These are phyloP conservation scores for Andrographis paniculata DNA, from an alignment of 305 asterid genomes.

Conservation along the genomic window DNA sequence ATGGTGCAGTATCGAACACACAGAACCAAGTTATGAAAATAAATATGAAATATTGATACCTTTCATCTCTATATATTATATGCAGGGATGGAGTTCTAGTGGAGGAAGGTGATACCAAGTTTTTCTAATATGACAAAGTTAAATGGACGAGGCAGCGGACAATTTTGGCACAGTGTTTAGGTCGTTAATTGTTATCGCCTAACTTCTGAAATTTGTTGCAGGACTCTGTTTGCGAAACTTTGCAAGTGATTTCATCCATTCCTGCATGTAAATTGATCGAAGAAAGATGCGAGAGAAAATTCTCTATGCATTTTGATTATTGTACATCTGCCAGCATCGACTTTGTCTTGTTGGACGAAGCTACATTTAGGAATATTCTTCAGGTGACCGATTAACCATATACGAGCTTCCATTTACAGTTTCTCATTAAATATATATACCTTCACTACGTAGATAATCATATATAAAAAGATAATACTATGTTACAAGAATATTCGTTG, in stretches of 20 bases:
- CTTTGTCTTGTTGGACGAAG: constrained; percentile 79
- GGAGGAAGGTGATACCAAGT: constrained; percentile 82
- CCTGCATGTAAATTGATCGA: constrained; percentile 85
- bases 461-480: too few relatives aligned
- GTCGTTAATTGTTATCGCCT: constrained; percentile 32
- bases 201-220: constrained; percentile 69
- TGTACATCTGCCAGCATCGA: constrained; percentile 79
- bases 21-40: constrained; percentile 34
- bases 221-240: constrained; percentile 87
- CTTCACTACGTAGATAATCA: background rate
- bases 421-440: background rate
- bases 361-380: constrained; percentile 63
- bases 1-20: constrained; percentile 40
- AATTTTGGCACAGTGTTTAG: constrained; percentile 52
- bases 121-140: constrained; percentile 82
- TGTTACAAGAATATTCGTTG: too few relatives aligned
- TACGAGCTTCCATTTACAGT: background rate
- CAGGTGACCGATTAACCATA: constrained; percentile 50
- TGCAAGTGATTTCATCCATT: constrained; percentile 76
- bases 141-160: constrained; percentile 80
- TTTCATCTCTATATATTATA: constrained; percentile 58
- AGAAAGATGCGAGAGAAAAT: constrained; percentile 87
- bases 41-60: constrained; percentile 46
- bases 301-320: constrained; percentile 86
- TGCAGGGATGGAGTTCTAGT: constrained; percentile 96